These are phyloP conservation scores for Botrytis aclada DNA, from an alignment of 2,329 filamentous ascomycete species.

Conservation along the genomic window DNA sequence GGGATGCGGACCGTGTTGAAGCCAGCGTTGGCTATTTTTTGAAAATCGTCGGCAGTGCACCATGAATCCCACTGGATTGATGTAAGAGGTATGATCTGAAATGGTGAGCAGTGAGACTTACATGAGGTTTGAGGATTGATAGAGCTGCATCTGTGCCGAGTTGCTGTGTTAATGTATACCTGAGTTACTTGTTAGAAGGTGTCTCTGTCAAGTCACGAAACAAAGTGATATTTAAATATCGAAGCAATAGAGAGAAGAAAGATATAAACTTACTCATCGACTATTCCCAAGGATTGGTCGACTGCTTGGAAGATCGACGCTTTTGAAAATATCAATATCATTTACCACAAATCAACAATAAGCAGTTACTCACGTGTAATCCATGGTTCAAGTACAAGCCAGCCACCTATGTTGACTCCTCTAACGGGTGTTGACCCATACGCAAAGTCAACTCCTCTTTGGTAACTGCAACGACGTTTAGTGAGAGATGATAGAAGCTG, in stretches of 20 bases:
- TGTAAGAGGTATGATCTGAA: slow-evolving; percentile 31
- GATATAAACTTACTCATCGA: slow-evolving; percentile 31
- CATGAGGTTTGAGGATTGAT: slow-evolving; percentile 52
- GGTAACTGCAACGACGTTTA: slow-evolving; percentile 16
- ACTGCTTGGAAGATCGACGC: slow-evolving; percentile 49
- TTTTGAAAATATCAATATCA: neutral
- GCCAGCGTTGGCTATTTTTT: slow-evolving; percentile 53
- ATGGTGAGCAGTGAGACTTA: slow-evolving; percentile 12
- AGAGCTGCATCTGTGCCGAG: slow-evolving; percentile 47
- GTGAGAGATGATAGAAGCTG: neutral
- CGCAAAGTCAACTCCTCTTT: slow-evolving; percentile 42
- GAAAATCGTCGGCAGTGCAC: slow-evolving; percentile 47
- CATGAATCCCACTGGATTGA: slow-evolving; percentile 34
- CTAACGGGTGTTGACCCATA: slow-evolving; percentile 50
- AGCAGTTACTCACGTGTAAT: slow-evolving; percentile 44
- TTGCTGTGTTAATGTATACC: slow-evolving; percentile 40
- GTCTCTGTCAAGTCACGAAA: neutral
- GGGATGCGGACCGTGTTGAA: slow-evolving; percentile 60
- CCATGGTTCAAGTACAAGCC: slow-evolving; percentile 43
- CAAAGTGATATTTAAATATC: neutral
- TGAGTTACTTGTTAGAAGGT: neutral
- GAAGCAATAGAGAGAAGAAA: neutral
- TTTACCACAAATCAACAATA: neutral
- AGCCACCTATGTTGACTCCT: slow-evolving; percentile 34
- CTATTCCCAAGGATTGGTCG: slow-evolving; percentile 35